These are phyloP conservation scores for Daedaleopsis sinensis DNA, from an alignment of 768 basidiomycete genomes.

Conservation along the genomic window DNA sequence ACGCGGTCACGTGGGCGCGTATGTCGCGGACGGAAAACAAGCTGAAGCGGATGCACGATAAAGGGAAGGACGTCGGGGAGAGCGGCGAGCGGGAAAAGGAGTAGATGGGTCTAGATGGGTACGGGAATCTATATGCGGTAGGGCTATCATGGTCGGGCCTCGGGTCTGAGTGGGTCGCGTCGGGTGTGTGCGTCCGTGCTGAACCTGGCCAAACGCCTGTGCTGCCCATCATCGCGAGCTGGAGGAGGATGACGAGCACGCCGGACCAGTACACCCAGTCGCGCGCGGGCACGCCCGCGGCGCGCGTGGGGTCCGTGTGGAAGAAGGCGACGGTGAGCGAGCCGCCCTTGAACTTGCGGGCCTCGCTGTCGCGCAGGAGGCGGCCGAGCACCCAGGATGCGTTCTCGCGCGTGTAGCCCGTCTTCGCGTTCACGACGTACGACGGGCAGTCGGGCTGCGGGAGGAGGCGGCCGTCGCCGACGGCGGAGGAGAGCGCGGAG, in stretches of 20 bases:
- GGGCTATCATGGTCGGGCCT: too few relatives aligned
- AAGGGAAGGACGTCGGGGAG: too few relatives aligned
- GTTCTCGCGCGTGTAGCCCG: constrained; percentile 31
- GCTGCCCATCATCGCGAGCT: constrained; percentile 23
- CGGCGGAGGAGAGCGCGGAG: constrained; percentile 25
- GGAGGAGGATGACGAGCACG: constrained; percentile 26
- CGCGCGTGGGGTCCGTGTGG: constrained; percentile 8
- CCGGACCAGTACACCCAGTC: constrained; percentile 35
- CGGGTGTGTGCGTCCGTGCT: too few relatives aligned
- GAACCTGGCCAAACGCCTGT: too few relatives aligned
- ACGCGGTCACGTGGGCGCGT: too few relatives aligned
- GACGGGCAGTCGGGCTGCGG: constrained; percentile 28
- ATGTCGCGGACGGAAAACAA: too few relatives aligned
- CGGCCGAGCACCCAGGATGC: constrained; percentile 34
- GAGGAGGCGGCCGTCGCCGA: constrained; percentile 33
- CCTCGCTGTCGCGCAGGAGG: constrained; percentile 32
- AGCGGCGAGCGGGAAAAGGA: too few relatives aligned
- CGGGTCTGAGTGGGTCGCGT: too few relatives aligned
- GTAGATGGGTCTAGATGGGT: too few relatives aligned
- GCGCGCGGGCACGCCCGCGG: constrained; percentile 24
- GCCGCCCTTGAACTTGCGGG: constrained; percentile 17
- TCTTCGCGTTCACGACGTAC: constrained; percentile 26
- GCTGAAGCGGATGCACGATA: too few relatives aligned
- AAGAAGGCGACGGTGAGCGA: constrained; percentile 27
- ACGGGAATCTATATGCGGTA: too few relatives aligned